phyloP scores from a whole-genome alignment of 169 alveolate genomes.

The Plasmodium cynomolgi region DNA sequence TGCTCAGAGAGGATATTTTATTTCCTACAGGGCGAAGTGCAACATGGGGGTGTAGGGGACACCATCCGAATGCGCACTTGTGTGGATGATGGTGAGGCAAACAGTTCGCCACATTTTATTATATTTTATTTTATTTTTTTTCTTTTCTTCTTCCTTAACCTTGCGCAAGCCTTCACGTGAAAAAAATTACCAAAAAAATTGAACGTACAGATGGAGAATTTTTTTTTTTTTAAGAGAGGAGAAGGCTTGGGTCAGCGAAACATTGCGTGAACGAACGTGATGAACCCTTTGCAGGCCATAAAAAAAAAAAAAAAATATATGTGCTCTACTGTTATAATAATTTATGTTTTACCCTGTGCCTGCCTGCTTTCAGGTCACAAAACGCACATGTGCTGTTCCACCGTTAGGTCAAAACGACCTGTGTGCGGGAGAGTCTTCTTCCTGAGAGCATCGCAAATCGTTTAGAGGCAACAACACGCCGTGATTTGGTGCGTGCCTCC shows the following conservation, averaged over 20 bases:
- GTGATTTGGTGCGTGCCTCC: neutral
- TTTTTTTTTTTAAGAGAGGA: neutral
- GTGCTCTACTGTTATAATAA: neutral
- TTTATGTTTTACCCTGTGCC: neutral
- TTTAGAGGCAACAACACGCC: neutral
- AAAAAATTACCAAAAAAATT: no score
- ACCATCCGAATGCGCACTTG: neutral
- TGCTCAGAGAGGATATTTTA: neutral
- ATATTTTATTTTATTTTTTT: no score
- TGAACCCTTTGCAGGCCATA: neutral
- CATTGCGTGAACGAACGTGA: neutral
- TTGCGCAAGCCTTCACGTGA: no score
- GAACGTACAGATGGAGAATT: no score
- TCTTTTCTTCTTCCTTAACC: no score
- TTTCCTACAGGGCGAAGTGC: neutral
- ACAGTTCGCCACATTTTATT: neutral
- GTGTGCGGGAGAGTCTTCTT: neutral
- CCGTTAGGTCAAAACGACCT: neutral
- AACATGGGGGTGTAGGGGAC: neutral
- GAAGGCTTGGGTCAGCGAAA: neutral
- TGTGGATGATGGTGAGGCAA: neutral
- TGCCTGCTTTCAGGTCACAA: neutral
- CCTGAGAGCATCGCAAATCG: neutral
- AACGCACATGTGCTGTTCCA: neutral
- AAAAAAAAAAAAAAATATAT: no score